Percentiles rank a stretch among this genome's conserved stretches.
Evolutionary conservation across 2,329 filamentous ascomycete genomes (phyloP).

Genomic region (Tolypocladium capitatum): DNA sequence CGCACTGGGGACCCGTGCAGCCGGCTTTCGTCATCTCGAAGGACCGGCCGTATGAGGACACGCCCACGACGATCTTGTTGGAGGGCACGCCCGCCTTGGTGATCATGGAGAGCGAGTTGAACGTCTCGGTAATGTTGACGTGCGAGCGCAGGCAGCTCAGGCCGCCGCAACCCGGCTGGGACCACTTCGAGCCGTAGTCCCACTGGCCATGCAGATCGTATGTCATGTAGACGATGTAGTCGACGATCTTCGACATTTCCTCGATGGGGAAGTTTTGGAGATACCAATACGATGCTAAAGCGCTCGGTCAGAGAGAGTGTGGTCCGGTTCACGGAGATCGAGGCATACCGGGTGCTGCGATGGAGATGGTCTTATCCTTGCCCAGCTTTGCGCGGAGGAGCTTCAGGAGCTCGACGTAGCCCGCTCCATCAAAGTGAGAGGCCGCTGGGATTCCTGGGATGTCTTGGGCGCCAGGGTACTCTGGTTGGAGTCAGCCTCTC

Average conservation of each 20-base stretch:
- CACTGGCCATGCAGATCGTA: constrained; percentile 22
- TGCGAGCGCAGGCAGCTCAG: constrained; percentile 22
- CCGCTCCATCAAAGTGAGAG: background rate
- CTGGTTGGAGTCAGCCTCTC: too few species aligned
- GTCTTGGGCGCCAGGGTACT: constrained; percentile 17
- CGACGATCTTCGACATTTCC: constrained; percentile 10
- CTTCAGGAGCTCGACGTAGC: constrained; percentile 8
- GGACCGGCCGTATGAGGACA: constrained; percentile 17
- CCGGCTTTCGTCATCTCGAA: constrained; percentile 18
- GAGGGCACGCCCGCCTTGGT: constrained; percentile 19
- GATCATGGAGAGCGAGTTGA: constrained; percentile 17
- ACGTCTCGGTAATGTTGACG: constrained; percentile 23
- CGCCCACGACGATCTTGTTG: constrained; percentile 17
- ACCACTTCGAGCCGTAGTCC: constrained; percentile 13
- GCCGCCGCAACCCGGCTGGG: constrained; percentile 10
- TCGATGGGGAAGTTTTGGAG: constrained; percentile 17
- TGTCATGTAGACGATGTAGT: constrained; percentile 24
- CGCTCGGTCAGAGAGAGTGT: too few species aligned
- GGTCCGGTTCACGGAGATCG: too few species aligned
- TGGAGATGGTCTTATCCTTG: constrained; percentile 13
- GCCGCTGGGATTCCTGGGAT: constrained; percentile 17
- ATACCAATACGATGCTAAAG: constrained; percentile 19
- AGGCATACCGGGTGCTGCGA: constrained; percentile 13
- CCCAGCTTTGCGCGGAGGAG: constrained; percentile 1
- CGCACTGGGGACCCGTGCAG: constrained; percentile 14